These are phyloP conservation scores for apple (Malus domestica) DNA, from an alignment of 306 rosid genomes.

Conservation along the genomic window ASM211411v1 NC_041799.1:2401001-2401500, in stretches of 20 bases:
- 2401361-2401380: neutral
- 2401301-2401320: neutral
- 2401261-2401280: slow-evolving; percentile 26
- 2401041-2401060: neutral
- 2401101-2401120: slow-evolving; percentile 68
- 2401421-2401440: neutral
- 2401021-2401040: too few species aligned
- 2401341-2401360: neutral
- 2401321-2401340: neutral
- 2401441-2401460: neutral
- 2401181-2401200: slow-evolving; percentile 60
- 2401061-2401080: slow-evolving; percentile 27
- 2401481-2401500: neutral
- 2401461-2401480: neutral
- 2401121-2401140: slow-evolving; percentile 37
- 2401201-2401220: slow-evolving; percentile 53
- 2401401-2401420: neutral
- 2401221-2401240: neutral
- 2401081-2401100: slow-evolving; percentile 45
- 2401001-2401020: too few species aligned
- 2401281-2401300: slow-evolving; percentile 31
- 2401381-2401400: neutral
- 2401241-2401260: too few species aligned
- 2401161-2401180: slow-evolving; percentile 36
- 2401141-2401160: slow-evolving; percentile 46